Percentiles rank a stretch among this genome's conserved stretches.
Conservation (phyloP, 2,329 filamentous ascomycete species). For the Colletotrichum sp. region DNA sequence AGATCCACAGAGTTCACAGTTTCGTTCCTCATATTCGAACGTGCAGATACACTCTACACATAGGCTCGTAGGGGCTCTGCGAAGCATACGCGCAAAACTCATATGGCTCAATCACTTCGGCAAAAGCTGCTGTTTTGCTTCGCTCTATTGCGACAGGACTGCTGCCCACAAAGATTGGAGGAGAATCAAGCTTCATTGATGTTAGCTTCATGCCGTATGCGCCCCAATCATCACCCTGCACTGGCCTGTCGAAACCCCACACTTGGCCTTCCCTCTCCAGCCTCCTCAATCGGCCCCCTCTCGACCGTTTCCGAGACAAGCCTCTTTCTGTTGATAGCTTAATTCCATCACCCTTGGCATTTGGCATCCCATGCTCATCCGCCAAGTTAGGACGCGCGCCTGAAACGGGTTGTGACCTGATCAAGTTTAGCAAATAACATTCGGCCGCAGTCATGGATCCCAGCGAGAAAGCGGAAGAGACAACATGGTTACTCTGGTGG, state of each 20-base stretch:
- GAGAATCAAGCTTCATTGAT: slow-evolving; percentile 3
- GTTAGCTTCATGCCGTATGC: neutral
- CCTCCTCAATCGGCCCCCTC: neutral
- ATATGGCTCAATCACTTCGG: neutral
- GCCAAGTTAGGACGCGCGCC: neutral
- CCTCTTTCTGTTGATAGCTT: neutral
- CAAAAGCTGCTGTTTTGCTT: neutral
- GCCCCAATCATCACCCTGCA: slow-evolving; percentile 5
- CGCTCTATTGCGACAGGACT: neutral
- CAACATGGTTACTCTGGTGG: neutral
- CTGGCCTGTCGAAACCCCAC: neutral
- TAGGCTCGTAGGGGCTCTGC: neutral
- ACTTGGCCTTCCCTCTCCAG: neutral
- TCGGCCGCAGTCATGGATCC: neutral
- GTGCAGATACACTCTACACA: neutral
- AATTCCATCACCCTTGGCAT: neutral
- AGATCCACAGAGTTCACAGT: neutral
- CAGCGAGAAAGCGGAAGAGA: neutral
- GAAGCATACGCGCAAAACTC: neutral
- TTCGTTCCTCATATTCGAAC: neutral
- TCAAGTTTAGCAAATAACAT: neutral
- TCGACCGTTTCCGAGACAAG: neutral
- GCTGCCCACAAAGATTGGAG: neutral
- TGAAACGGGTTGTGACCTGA: slow-evolving; percentile 16
- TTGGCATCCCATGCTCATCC: neutral